Conservation (phyloP, 139 green algal species). For the Micromonas pusilla region DNA sequence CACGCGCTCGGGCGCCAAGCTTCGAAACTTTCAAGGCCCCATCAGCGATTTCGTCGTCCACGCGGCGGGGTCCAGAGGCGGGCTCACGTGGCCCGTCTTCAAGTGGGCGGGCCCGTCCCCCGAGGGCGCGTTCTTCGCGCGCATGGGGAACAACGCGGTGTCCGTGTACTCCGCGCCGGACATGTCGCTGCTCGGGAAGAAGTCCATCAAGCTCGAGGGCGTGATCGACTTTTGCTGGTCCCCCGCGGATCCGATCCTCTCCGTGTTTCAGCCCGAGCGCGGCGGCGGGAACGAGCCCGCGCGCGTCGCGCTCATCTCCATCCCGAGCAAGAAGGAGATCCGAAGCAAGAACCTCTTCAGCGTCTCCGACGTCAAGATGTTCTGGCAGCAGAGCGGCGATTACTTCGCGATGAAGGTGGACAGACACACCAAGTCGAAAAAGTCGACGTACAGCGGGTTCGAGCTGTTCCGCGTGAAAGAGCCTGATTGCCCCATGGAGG, state of each 20-base stretch:
- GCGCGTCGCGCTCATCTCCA: slow-evolving; percentile 53
- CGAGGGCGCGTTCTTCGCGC: slow-evolving; percentile 74
- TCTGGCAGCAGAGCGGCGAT: slow-evolving; percentile 89
- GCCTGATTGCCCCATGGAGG: slow-evolving; percentile 76
- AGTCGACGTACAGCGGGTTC: slow-evolving; percentile 87
- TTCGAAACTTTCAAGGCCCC: slow-evolving; percentile 58
- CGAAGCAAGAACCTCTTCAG: slow-evolving; percentile 96
- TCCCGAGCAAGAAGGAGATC: slow-evolving; percentile 74
- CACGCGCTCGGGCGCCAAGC: slow-evolving; percentile 53
- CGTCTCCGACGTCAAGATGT: slow-evolving; percentile 85
- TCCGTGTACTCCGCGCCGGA: slow-evolving; percentile 66
- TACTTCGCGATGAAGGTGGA: slow-evolving; percentile 95
- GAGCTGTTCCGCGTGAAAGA: slow-evolving; percentile 84
- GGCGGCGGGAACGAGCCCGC: slow-evolving; percentile 60
- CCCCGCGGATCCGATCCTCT: slow-evolving; percentile 74
- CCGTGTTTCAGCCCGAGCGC: slow-evolving; percentile 75
- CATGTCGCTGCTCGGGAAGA: slow-evolving; percentile 66
- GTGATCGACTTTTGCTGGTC: slow-evolving; percentile 88
- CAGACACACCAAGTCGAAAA: slow-evolving; percentile 95
- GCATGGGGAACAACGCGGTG: slow-evolving; percentile 66
- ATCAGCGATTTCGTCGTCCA: slow-evolving; percentile 73
- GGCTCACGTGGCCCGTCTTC: slow-evolving; percentile 81
- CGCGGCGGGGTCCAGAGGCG: slow-evolving; percentile 45
- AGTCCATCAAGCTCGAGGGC: slow-evolving; percentile 79
- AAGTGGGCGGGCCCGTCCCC: slow-evolving; percentile 76